Conservation (phyloP, 768 basidiomycete species). For the Tricholoma hemisulphureum region DNA sequence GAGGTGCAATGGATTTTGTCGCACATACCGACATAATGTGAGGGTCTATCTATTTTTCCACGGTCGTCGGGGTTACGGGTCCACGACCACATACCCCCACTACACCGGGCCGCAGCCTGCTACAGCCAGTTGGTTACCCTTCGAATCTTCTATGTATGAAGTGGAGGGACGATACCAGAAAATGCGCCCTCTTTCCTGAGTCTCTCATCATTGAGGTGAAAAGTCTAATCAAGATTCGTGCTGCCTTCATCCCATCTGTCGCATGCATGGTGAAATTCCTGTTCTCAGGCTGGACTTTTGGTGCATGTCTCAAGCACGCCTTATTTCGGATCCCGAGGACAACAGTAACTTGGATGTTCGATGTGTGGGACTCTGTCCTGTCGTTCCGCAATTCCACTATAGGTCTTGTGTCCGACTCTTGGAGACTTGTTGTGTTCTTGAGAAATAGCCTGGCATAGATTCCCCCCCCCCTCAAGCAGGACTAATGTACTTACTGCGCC, state of each 20-base stretch:
- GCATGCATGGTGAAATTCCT: background rate
- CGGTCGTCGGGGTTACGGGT: background rate
- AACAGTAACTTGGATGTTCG: too few species aligned
- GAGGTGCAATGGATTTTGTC: background rate
- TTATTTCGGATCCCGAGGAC: too few species aligned
- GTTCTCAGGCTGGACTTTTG: background rate
- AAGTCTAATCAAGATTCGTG: background rate
- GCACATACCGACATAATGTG: background rate
- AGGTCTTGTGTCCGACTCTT: too few species aligned
- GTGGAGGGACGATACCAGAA: background rate
- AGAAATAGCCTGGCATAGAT: too few species aligned
- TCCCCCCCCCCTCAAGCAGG: too few species aligned
- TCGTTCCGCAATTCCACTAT: too few species aligned
- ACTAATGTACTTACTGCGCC: too few species aligned
- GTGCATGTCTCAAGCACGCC: background rate
- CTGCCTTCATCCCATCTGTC: background rate
- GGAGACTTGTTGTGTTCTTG: too few species aligned
- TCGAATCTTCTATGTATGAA: background rate
- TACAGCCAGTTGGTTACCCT: background rate
- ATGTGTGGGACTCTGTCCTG: too few species aligned
- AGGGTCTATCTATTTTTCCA: background rate
- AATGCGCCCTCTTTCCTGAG: background rate
- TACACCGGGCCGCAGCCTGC: background rate
- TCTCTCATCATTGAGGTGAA: background rate
- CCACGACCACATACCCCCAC: background rate